Evolutionary conservation across 352 stramenopile genomes (phyloP), one percentile per base, ranked within the genome.

Genomic region (Phytophthora tentaculata): DNA sequence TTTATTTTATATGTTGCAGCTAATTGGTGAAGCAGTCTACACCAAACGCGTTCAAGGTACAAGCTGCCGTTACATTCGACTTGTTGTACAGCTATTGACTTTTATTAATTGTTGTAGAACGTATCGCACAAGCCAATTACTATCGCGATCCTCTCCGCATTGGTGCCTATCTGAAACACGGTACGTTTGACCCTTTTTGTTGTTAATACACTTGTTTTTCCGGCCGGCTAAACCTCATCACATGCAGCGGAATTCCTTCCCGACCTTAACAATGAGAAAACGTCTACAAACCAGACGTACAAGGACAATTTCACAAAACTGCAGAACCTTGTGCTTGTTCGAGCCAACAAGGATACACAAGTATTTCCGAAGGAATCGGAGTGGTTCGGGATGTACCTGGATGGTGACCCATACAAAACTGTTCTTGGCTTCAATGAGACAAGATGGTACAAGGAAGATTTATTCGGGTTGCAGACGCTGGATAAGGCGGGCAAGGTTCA

Each of bases 71-170:
- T 26, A 24, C 28, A 12, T 1, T 51, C 19, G 22, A 37, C 22
- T 47, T 45, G 5, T 29, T 59, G 19, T 3, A 12, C 14, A 49
- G 14, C 14, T 54, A 12, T 20, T 74, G n/a, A 79, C 39, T 32
- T 35, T 47, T 24, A 29, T 45, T 12, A 22, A 9, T 61, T 52
- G 20, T 44, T 70, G n/a, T 53, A 95, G 87, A 86, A 24, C 81
- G 81, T 39, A 57, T 95, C 26, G 95, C 95, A 26, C 96, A 98
- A 74, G 83, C 92, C 26, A 97, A 98, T 68, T 98, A 98, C 77
- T 98, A 93, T 69, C 88, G 95, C 22, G 90, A 98, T 71, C 93
- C 94, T 12, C 73, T 83, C 19, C 79, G 80, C 43, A 91, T 95
- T 39, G 45, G 78, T 17, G 79, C 84, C 16, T 97, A 92, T 50